Conservation (phyloP, 306 rosid genomes). For the Astragalus glycyphyllos region DNA sequence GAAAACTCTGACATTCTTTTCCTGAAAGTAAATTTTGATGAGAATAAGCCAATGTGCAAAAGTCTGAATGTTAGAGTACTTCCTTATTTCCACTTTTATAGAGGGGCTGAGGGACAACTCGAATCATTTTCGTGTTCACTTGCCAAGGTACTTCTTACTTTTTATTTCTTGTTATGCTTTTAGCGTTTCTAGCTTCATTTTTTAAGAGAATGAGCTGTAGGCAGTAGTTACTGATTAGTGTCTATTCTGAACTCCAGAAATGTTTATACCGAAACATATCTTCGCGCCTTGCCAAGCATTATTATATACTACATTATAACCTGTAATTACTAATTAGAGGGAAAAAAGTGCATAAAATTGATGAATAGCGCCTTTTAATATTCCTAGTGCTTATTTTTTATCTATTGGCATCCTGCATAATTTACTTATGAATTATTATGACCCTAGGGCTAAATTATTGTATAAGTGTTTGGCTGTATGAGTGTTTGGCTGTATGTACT, state of each 20-base stretch:
- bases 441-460: neutral
- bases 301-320: neutral
- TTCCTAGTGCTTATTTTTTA: neutral
- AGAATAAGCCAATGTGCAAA: conserved; percentile 97
- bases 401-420: conserved; percentile 8
- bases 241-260: conserved; percentile 14
- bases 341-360: neutral
- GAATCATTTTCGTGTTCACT: conserved; percentile 98
- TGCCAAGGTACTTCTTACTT: conserved; percentile 72
- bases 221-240: neutral
- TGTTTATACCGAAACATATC: conserved; percentile 29
- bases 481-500: conserved; percentile 3
- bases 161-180: conserved; percentile 34
- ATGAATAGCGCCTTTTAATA: neutral
- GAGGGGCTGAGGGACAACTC: conserved; percentile 92
- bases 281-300: conserved; percentile 18
- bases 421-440: neutral
- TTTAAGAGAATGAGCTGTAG: neutral
- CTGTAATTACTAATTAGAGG: neutral
- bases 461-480: neutral
- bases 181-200: conserved; percentile 25
- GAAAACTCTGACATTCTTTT: conserved; percentile 86
- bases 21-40: conserved; percentile 95
- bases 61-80: conserved; percentile 94
- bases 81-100: conserved; percentile 96